A percentile compares a stretch with the other conserved stretches of the same genome.
These are phyloP conservation scores for Russula foetens DNA, from an alignment of 768 basidiomycete species.

Conservation along the genomic window DNA sequence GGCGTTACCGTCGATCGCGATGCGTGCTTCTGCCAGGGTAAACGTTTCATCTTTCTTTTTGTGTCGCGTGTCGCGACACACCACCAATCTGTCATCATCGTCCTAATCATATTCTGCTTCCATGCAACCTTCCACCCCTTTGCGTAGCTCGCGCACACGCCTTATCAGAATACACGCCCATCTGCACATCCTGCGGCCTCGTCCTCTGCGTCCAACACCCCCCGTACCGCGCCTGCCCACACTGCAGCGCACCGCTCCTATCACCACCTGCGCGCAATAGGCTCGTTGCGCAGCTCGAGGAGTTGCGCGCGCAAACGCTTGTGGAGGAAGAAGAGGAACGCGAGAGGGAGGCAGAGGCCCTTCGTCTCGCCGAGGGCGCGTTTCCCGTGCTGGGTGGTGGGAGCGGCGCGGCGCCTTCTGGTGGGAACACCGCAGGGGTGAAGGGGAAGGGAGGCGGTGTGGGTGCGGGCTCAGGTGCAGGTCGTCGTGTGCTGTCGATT, in stretches of 20 bases:
- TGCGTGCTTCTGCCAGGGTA: conserved; percentile 19
- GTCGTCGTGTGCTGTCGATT: conserved; percentile 11
- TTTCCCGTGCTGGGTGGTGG: conserved; percentile 8
- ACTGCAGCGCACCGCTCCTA: conserved; percentile 9
- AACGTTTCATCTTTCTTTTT: neutral
- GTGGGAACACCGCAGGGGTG: too few species aligned
- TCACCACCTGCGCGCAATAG: neutral
- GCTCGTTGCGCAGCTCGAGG: conserved; percentile 10
- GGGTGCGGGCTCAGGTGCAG: neutral
- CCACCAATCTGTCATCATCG: neutral
- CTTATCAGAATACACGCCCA: conserved; percentile 14
- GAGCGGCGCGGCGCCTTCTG: too few species aligned
- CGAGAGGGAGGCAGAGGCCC: neutral
- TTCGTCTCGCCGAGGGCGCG: conserved; percentile 8
- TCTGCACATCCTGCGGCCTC: conserved; percentile 17
- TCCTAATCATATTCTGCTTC: neutral
- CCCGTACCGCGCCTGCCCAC: conserved; percentile 12
- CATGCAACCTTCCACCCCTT: too few species aligned
- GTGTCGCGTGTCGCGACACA: neutral
- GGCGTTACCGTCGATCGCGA: neutral
- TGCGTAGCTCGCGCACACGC: conserved; percentile 13
- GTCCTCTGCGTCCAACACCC: conserved; percentile 14
- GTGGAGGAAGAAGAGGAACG: conserved; percentile 7
- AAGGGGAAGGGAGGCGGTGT: neutral
- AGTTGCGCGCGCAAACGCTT: neutral